Evolutionary conservation across 129 eudicot genomes (phyloP), one percentile per base, ranked within the genome.

Genomic region (Ambrosia artemisiifolia): DNA sequence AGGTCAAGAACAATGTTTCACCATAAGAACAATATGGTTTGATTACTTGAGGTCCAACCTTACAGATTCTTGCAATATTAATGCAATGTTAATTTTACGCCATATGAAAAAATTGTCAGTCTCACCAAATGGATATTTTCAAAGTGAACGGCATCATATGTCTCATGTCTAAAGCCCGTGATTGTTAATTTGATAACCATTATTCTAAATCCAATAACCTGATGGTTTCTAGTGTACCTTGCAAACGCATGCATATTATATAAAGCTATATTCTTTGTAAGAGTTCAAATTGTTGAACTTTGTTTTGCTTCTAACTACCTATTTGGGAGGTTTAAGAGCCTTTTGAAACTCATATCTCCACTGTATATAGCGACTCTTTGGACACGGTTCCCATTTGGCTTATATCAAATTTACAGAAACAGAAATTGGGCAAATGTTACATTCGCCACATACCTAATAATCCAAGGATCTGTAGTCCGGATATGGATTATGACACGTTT

Each of bases 1-100:
- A 62, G 61, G 48, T 32, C 12, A 61, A 59, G 77, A 61, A 61
- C 33, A 46, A 46, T 46, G 48, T 20, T 73, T 61, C 20, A 73
- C 67, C 30, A 43, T 61, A 17, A 16, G 34, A 60, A 46, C 17
- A 44, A 18, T 17, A 68, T 32, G 9, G 47, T 35, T 36, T 70
- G 62, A 61, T 59, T 46, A 50, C 30, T 44, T 10, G 16, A 72
- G 46, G 60, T 30, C 5, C 69, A 72, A 43, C 34, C 34, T 47
- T 32, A 46, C 11, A 59, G 33, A 72, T 72, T 60, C 35, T 46
- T 60, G 16, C 68, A 72, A 16, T 11, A 72, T 44, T 59, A 4
- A 28, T 46, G 59, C 47, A 44, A 17, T 11, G 35, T 46, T n/a
- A n/a, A n/a, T n/a, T 13, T 16, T 32, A 60, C 63, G n/a, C 17